Percentiles rank a stretch among this genome's conserved stretches.
Evolutionary conservation across 176 grass and related monocot species (phyloP).

Genomic region (Pontederia crassipes): DNA sequence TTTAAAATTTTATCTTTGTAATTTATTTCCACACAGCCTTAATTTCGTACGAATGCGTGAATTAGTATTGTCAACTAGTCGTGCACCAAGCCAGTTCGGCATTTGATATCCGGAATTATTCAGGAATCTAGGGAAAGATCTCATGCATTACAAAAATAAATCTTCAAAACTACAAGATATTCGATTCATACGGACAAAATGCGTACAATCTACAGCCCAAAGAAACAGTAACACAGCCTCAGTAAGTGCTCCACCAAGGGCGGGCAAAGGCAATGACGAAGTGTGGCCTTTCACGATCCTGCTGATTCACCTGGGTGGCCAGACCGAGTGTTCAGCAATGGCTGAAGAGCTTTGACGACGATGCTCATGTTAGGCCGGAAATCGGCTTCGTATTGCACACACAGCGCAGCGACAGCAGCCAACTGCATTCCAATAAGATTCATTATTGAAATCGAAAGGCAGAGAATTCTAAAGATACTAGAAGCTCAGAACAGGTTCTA

Average conservation of each 20-base stretch:
- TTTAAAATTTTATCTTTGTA: too few species aligned
- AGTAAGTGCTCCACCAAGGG: too few species aligned
- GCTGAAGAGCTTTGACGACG: constrained; percentile 67
- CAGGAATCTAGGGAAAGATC: not conserved
- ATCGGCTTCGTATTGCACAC: constrained; percentile 79
- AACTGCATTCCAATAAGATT: constrained; percentile 27
- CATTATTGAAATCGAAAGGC: not conserved
- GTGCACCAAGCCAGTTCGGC: not conserved
- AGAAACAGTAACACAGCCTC: too few species aligned
- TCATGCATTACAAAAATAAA: not conserved
- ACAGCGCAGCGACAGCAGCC: constrained; percentile 59
- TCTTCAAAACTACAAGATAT: not conserved
- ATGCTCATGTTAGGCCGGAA: constrained; percentile 83
- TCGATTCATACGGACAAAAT: not conserved
- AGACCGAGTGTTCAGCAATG: constrained; percentile 53
- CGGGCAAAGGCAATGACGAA: too few species aligned
- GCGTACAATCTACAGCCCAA: not conserved
- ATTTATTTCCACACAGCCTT: too few species aligned
- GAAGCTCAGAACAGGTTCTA: not conserved
- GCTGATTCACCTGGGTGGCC: constrained; percentile 24
- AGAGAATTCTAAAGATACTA: not conserved
- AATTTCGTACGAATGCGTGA: too few species aligned
- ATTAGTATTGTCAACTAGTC: too few species aligned
- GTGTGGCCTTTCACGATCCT: constrained; percentile 18
- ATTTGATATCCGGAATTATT: not conserved